These are phyloP conservation scores for Barnettozyma salicaria DNA, from an alignment of 805 yeast species.

Conservation along the genomic window DNA sequence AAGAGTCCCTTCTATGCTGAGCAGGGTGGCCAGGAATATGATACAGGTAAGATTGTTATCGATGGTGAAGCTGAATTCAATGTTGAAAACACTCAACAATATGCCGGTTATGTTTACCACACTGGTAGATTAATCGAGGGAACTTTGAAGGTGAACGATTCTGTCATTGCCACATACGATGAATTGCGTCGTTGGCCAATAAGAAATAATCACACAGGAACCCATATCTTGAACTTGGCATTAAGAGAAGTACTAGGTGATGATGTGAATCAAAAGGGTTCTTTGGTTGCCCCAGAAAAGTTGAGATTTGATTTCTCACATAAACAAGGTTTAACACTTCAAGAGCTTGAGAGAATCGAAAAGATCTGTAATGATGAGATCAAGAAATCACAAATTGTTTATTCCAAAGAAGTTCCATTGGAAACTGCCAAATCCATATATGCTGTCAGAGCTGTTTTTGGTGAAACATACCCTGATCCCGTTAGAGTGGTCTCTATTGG, in stretches of 20 bases:
- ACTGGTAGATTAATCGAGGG: constrained; percentile 87
- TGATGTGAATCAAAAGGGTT: constrained; percentile 91
- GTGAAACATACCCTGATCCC: constrained; percentile 98
- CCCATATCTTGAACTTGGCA: constrained; percentile 89
- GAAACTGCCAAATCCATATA: constrained; percentile 63
- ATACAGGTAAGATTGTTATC: constrained; percentile 85
- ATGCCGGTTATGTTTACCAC: constrained; percentile 93
- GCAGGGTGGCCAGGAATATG: constrained; percentile 98
- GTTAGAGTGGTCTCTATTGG: constrained; percentile 98
- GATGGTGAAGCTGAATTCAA: constrained; percentile 85
- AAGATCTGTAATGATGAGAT: constrained; percentile 64
- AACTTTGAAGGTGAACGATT: constrained; percentile 55
- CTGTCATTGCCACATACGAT: constrained; percentile 80
- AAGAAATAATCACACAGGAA: constrained; percentile 97
- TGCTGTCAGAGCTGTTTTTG: constrained; percentile 96
- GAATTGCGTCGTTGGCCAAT: constrained; percentile 94
- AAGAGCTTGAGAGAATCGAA: constrained; percentile 75
- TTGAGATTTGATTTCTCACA: constrained; percentile 95
- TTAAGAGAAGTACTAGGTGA: constrained; percentile 82
- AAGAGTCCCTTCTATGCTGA: constrained; percentile 96
- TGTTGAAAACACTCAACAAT: constrained; percentile 86
- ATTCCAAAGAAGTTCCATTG: constrained; percentile 76
- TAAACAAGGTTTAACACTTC: constrained; percentile 71
- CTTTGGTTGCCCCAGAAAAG: constrained; percentile 92
- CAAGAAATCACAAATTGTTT: constrained; percentile 65